Conservation (phyloP, 352 stramenopile species). For the Phytophthora vignae region DNA sequence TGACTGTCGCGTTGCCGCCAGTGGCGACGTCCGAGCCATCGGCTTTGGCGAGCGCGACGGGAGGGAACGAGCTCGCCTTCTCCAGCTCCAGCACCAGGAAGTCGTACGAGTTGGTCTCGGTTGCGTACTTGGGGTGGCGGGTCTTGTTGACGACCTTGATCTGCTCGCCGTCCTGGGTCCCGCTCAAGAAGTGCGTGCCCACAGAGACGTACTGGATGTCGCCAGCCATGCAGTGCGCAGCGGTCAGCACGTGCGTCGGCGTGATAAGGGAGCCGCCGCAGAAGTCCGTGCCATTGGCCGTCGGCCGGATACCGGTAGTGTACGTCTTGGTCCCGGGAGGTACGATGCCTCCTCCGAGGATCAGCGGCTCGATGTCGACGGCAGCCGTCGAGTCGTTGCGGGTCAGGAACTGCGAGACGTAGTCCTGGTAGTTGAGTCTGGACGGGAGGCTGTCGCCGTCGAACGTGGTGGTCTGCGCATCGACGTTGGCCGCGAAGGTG, state of each 20-base stretch:
- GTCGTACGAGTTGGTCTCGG: constrained; percentile 55
- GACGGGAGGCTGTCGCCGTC: constrained; percentile 19
- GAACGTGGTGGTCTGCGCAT: constrained; percentile 19
- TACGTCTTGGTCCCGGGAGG: constrained; percentile 59
- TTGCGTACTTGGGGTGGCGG: constrained; percentile 56
- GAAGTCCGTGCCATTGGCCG: constrained; percentile 43
- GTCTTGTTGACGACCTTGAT: constrained; percentile 59
- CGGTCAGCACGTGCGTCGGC: constrained; percentile 66
- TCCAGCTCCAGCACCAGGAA: constrained; percentile 67
- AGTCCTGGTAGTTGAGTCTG: constrained; percentile 44
- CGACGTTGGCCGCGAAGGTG: constrained; percentile 24
- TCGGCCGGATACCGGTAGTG: constrained; percentile 49
- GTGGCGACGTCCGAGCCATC: constrained; percentile 34
- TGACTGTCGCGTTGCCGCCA: constrained; percentile 47
- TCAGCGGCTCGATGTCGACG: constrained; percentile 44
- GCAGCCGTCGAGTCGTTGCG: constrained; percentile 17
- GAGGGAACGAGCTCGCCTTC: constrained; percentile 41
- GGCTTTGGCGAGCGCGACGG: constrained; percentile 41
- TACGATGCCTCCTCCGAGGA: constrained; percentile 51
- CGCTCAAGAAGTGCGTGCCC: constrained; percentile 62
- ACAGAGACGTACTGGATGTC: constrained; percentile 58
- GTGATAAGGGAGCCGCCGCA: constrained; percentile 77
- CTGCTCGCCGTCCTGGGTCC: constrained; percentile 50
- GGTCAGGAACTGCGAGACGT: constrained; percentile 29
- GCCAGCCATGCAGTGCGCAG: constrained; percentile 60